Evolutionary conservation across 495 filamentous ascomycete species (phyloP), one percentile per base, ranked within the genome.

Genomic region (Emericellopsis terricola): DNA sequence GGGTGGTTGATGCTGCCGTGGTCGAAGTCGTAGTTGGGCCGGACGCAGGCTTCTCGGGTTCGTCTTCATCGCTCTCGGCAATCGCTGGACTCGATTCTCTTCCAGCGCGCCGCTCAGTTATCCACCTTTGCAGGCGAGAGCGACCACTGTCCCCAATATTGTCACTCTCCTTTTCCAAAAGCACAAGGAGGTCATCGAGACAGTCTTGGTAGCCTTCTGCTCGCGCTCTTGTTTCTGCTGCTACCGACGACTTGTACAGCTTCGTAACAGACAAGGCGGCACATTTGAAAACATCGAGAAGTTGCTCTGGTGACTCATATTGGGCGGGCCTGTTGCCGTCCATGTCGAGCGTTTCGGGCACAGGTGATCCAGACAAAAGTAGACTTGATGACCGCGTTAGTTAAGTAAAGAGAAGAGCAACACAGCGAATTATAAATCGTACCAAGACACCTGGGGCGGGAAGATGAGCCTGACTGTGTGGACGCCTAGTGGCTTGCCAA

Each of bases 191-290:
- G 39, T 96, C 89, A 35, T 94, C 85, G 30, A 99, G 63, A 17
- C 85, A 91, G 39, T 96, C 85, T 47, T 94, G 85, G 45, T 94
- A 96, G 4, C 91, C 91, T 26, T 79, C 71, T 8, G 67, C 57
- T 15, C 75, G 71, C 13, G 84, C 67, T 40, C 77, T 74, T n/a
- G 72, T 61, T 43, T 81, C 73, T 15, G 82, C 78, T 34, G 70
- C 61, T 2, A 77, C 76, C 11, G 87, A 84, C 34, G 75, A 81
- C 52, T 93, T 94, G 59, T 94, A 96, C 19, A 99, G 75, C 41
- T 85, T 87, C 30, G 91, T 96, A 34, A 96, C 86, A 2, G 91
- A 92, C 15, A 94, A 63, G 10, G 91, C 91, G 15, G 91, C 91
- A 24, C 76, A 69, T 50, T 80, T 86, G 67, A 99, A 99, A 34